Conservation (phyloP, 345 rosid species). For the Aquilaria malaccensis region DNA sequence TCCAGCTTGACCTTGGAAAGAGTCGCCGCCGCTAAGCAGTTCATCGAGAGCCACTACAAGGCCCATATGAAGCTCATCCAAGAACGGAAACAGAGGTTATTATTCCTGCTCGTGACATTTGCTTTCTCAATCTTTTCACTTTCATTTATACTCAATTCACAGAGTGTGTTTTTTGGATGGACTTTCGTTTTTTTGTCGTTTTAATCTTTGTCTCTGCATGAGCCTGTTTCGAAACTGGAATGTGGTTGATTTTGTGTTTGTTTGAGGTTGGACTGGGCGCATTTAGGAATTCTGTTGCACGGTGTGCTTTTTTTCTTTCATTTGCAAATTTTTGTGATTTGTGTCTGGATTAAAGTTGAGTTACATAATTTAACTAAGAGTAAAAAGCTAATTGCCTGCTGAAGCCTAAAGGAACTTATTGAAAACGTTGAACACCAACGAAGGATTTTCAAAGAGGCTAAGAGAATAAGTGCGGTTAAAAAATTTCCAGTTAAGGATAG, state of each 20-base stretch:
- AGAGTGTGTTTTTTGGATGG: too few relatives aligned
- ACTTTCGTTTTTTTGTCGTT: neutral
- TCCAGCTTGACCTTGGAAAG: conserved; percentile 71
- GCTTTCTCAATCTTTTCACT: too few relatives aligned
- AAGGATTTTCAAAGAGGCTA: neutral
- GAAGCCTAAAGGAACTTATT: neutral
- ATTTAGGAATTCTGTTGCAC: neutral
- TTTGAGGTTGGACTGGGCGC: conserved; percentile 4
- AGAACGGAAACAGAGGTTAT: conserved; percentile 74
- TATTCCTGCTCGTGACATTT: neutral
- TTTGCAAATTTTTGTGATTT: neutral
- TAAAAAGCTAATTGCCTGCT: neutral
- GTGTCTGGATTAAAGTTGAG: neutral
- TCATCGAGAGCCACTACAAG: conserved; percentile 86
- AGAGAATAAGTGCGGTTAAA: conserved; percentile 5
- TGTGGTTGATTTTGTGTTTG: conserved; percentile 7
- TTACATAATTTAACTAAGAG: neutral
- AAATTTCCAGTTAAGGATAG: too few relatives aligned
- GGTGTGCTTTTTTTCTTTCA: too few relatives aligned
- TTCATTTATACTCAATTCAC: too few relatives aligned
- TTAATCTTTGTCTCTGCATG: neutral
- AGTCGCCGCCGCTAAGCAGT: conserved; percentile 90
- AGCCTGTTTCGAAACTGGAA: conserved; percentile 14
- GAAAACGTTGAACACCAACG: conserved; percentile 5
- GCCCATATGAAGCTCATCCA: conserved; percentile 75